Base-by-base conservation (phyloP, 805 yeast genomes). In the Lachancea meyersii region DNA sequence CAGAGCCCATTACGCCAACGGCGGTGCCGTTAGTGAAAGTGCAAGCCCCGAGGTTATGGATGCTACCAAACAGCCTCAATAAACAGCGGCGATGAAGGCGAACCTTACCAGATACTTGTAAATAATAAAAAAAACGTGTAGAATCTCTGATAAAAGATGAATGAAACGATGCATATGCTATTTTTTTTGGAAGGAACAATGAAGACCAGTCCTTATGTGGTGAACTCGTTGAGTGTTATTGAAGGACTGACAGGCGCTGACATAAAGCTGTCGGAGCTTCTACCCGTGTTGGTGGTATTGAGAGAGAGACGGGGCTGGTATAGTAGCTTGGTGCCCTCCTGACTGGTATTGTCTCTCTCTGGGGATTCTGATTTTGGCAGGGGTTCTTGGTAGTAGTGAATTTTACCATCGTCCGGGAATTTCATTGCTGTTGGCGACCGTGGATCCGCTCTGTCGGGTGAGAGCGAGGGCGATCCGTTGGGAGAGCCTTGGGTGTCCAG, bases 1-100 rank as follows among this genome's bases (percentile, higher is more conserved):
- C 73, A 83, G 65, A 51, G 76, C 76, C 1, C 74, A 70, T 45
- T 71, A 70, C 45, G 67, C 68, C 13, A 65, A 64, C 38, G 68
- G 67, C 27, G 64, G 65, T 11, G 66, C 67, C 20, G 56, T 67
- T 4, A 54, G 60, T 9, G 58, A 54, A 16, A 49, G 51, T 11
- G 52, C 46, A 3, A 41, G 42, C 8, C 45, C 43, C 14, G 49
- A 35, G 30, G 37, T 34, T 18, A 31, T 38, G 41, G 35, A 38
- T 6, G 22, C 18, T 17, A 18, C 11, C 9, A 11, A 11, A 18
- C 37, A 21, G 24, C 24, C 18, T 37, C 43, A 33, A 18, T 17
- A 11, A 23, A n/a, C n/a, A n/a, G n/a, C n/a, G n/a, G n/a, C n/a
- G 26, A 23, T 23, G 26, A 23, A 23, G 11, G 26, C 11, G 11